Evolutionary conservation across 768 basidiomycete species (phyloP).

Genomic region (Dendrothele bispora): DNA sequence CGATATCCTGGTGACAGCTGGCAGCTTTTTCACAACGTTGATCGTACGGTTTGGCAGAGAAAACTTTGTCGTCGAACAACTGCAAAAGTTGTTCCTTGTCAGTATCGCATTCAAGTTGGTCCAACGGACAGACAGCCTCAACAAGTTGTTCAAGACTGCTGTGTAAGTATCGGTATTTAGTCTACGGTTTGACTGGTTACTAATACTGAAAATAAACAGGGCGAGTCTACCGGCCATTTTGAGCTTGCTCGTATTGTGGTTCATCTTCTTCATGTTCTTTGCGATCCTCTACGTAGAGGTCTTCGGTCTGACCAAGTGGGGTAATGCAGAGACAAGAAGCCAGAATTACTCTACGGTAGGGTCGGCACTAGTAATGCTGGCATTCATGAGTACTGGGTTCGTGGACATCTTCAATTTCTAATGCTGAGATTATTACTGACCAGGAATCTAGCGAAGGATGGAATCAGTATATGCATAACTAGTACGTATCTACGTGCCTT

Average conservation of each 20-base stretch:
- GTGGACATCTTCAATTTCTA: slow-evolving; percentile 20
- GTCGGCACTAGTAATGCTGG: slow-evolving; percentile 82
- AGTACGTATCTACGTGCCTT: slow-evolving; percentile 45
- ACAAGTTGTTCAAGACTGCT: slow-evolving; percentile 95
- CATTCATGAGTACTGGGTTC: slow-evolving; percentile 92
- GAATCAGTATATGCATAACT: slow-evolving; percentile 99
- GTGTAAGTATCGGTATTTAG: slow-evolving; percentile 56
- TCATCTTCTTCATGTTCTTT: slow-evolving; percentile 89
- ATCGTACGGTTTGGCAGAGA: slow-evolving; percentile 53
- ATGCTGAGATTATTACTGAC: slow-evolving; percentile 12
- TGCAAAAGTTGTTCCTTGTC: slow-evolving; percentile 91
- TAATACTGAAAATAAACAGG: slow-evolving; percentile 34
- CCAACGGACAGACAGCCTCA: slow-evolving; percentile 82
- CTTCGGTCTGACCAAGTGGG: slow-evolving; percentile 89
- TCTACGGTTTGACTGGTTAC: neutral
- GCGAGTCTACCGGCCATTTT: slow-evolving; percentile 85
- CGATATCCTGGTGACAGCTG: slow-evolving; percentile 76
- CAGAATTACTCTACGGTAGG: slow-evolving; percentile 82
- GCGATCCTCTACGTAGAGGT: slow-evolving; percentile 87
- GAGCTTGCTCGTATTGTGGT: slow-evolving; percentile 84
- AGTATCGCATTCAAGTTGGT: slow-evolving; percentile 94
- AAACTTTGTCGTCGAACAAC: slow-evolving; percentile 57
- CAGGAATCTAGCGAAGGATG: slow-evolving; percentile 73
- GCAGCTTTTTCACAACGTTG: slow-evolving; percentile 83
- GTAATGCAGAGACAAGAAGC: slow-evolving; percentile 60